Evolutionary conservation across 805 yeast genomes (phyloP).

Genomic region (Yamadazyma sp.): DNA sequence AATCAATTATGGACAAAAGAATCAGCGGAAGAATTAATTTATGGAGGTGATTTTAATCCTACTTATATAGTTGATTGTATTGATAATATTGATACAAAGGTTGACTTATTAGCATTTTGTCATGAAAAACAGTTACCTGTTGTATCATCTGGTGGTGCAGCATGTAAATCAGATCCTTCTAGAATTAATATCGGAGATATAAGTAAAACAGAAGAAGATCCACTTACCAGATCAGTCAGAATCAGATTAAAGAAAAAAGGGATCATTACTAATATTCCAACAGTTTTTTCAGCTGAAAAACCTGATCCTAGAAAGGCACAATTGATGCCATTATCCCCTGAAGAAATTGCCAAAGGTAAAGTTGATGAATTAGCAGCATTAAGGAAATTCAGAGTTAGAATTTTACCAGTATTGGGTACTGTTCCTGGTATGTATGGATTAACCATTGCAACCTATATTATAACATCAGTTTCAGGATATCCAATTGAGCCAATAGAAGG

Average conservation of each 20-base stretch:
- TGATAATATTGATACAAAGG: slow-evolving; percentile 96
- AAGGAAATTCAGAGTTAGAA: slow-evolving; percentile 88
- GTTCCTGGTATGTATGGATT: slow-evolving; percentile 97
- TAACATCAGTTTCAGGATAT: slow-evolving; percentile 80
- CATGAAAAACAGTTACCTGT: slow-evolving; percentile 59
- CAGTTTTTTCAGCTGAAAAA: slow-evolving; percentile 90
- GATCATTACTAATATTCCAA: slow-evolving; percentile 71
- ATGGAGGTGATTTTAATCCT: slow-evolving; percentile 51
- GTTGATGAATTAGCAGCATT: slow-evolving; percentile 87
- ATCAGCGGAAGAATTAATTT: slow-evolving; percentile 58
- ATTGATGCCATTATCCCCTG: slow-evolving; percentile 79
- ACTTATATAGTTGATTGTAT: slow-evolving; percentile 90
- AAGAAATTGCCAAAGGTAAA: slow-evolving; percentile 73
- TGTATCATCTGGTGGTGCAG: slow-evolving; percentile 95
- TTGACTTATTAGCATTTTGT: slow-evolving; percentile 78
- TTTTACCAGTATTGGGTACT: slow-evolving; percentile 93
- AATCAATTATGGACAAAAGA: slow-evolving; percentile 75
- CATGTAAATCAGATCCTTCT: slow-evolving; percentile 93
- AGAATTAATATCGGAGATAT: slow-evolving; percentile 87
- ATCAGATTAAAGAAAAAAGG: slow-evolving; percentile 80
- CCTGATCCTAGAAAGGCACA: slow-evolving; percentile 95
- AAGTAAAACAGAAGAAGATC: slow-evolving; percentile 89
- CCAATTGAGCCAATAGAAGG: slow-evolving; percentile 91
- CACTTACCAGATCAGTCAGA: slow-evolving; percentile 83
- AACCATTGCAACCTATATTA: slow-evolving; percentile 78